Percentiles rank a stretch among this genome's conserved stretches.
phyloP scores from a whole-genome alignment of 306 rosid genomes.

The Morella rubra region DNA sequence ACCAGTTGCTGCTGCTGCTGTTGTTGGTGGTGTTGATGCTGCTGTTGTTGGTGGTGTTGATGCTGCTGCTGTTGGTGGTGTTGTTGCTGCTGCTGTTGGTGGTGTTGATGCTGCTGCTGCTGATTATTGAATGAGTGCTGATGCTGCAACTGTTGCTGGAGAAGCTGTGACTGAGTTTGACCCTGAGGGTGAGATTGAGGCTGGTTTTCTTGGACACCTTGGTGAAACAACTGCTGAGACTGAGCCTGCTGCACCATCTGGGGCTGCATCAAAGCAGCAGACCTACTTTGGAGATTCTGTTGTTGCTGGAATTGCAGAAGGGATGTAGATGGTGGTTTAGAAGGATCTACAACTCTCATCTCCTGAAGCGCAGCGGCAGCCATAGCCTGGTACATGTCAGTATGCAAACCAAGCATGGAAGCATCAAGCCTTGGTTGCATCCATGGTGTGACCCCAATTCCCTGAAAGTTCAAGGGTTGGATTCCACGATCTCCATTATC shows the following conservation, averaged over 20 bases:
- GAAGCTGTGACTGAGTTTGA: constrained; percentile 49
- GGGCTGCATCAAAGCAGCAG: constrained; percentile 67
- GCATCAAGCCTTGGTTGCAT: constrained; percentile 88
- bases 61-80: constrained; percentile 57
- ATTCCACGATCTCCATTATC: constrained; percentile 74
- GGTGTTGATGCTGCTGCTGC: constrained; percentile 37
- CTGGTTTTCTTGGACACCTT: constrained; percentile 56
- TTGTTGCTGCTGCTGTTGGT: constrained; percentile 39
- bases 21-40: constrained; percentile 36
- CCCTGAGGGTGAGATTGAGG: constrained; percentile 51
- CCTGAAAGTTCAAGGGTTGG: constrained; percentile 74
- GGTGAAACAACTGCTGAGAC: constrained; percentile 66
- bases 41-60: constrained; percentile 26
- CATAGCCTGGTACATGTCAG: constrained; percentile 88
- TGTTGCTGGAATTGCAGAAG: constrained; percentile 81
- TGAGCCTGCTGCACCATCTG: constrained; percentile 83
- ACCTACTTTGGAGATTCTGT: constrained; percentile 59
- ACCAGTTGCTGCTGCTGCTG: constrained; percentile 51
- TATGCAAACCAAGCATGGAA: constrained; percentile 70
- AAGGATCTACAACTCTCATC: constrained; percentile 71
- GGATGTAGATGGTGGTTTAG: constrained; percentile 59
- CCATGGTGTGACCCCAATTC: constrained; percentile 84
- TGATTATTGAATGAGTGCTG: constrained; percentile 58
- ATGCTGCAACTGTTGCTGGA: constrained; percentile 64
- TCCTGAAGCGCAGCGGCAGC: constrained; percentile 96